Base-by-base conservation (phyloP, 306 rosid genomes). In the Lupinus albus region DNA sequence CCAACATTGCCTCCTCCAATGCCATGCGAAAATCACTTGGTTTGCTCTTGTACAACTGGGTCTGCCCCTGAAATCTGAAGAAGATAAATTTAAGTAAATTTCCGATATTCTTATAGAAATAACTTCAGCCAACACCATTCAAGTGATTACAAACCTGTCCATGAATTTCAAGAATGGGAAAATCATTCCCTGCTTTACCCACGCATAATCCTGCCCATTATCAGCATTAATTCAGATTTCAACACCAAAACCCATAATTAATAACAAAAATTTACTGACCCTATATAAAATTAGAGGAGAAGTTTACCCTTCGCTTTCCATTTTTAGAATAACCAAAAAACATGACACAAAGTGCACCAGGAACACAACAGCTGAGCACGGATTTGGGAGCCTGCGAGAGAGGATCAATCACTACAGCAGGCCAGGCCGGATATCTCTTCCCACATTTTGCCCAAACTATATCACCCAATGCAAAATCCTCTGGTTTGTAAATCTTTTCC, bases 371-470 rank as follows among this genome's bases (percentile, higher is more conserved):
- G 62, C 82, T 78, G 16, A 93, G 77, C 32, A 93, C 97, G 2
- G 90, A 72, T 36, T 90, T 74, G 0, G 99, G 99, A 51, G 99
- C 99, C 67, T 90, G 81, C 80, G 73, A 54, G n/a, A 88, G 44
- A 15, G 97, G 99, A 71, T 93, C 97, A 68, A 93, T 93, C 46
- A 93, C 99, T 68, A 93, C 82, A 2, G 92, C 97, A 8, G 97
- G 99, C 99, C 99, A 93, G 45, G 93, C 88, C 1, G 99, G 99
- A 70, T 80, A 93, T 61, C 88, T 86, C 84, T 88, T 84, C 62
- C 99, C 99, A 78, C 87, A 88, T 80, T 90, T 93, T 0, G 97
- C 99, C 99, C 99, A 93, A 71, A 93, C 96, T 38, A 93, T 77
- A 70, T 90, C 97, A 5, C 97, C 99, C 83, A 88, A 75, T 48